Base-by-base conservation (phyloP, 140 eudicot genomes). In the Bidens hawaiensis region DNA sequence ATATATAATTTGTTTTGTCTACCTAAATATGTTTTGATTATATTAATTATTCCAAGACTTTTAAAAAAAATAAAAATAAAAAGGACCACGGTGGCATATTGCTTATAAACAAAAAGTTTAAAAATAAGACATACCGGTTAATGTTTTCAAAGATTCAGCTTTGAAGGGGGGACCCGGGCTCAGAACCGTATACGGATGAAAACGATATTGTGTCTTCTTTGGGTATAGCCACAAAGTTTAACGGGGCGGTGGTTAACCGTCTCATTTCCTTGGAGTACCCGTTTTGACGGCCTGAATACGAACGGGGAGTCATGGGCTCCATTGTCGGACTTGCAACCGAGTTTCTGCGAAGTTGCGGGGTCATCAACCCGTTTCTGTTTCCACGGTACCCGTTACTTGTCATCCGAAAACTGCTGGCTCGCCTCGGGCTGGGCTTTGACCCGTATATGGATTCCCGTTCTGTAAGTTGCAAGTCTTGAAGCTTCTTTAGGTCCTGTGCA, bases 161-260 rank as follows among this genome's bases (percentile, higher is more conserved):
- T 62, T 50, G 86, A 67, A 83, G 86, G 43, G 95, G 95, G 38
- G 97, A 89, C 65, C 82, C 97, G 1, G 90, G 97, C 70, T 85
- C 91, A 33, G 97, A 89, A 71, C 95, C 97, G 62, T 69, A 70
- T 73, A 82, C 81, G 28, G 97, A 89, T 13, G 97, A 85, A 76
- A 72, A 85, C 1, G 97, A 89, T 36, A 89, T 82, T 21, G 85
- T 82, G 43, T 89, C 97, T 78, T 89, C 97, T 71, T 85, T 89
- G 6, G 84, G 78, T 56, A 84, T 64, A 24, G 88, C 82, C 42
- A 82, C 97, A 68, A 72, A 89, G 78, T 89, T 89, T 25, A 89
- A 69, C 3, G 91, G 95, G 7, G 70, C 84, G 6, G 95, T 82
- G n/a, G 85, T 72, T 50, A 89, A 76, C 79, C 95, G 76, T 78